Evolutionary conservation across 2,329 filamentous ascomycete species (phyloP), one percentile per base, ranked within the genome.

Genomic region (Sarocladium strictum): DNA sequence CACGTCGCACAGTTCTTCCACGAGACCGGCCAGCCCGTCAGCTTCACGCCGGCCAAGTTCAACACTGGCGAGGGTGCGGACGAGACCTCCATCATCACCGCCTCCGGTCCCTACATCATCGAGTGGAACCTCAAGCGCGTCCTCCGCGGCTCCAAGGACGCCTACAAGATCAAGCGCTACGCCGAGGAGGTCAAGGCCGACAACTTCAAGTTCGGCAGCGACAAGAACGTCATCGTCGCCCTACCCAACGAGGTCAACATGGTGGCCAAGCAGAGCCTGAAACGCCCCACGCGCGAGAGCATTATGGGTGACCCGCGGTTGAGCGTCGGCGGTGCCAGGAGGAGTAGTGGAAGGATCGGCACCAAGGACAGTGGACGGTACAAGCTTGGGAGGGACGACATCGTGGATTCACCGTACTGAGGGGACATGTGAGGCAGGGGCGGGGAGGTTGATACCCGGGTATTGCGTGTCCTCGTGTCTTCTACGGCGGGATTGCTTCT

Each of bases 1-100:
- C 94, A 99, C 68, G 90, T 97, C 26, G 94, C 94, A 0, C 94
- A 99, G 67, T 97, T 99, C 76, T 90, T 95, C 67, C 90, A 97
- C 69, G 94, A 99, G 72, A 99, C 94, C 2, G 89, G 90, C 62
- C 85, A 86, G 56, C 85, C 89, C 0, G 80, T 99, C 11, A 80
- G 85, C 1, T 99, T 99, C 71, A 97, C 93, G 0, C 84, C 89
- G 0, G 94, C 94, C 51, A 90, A 87, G 60, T 99, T 97, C 79
- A 97, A 99, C 71, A 90, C 90, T 0, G 91, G 92, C 27, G 80
- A 89, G 59, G 87, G 90, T 49, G 75, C 81, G 12, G 78, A 85
- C 37, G 94, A 99, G 72, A 96, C 92, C 0, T 95, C 90, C 54
- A 97, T 99, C 72, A 93, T 99, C 68, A 96, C 92, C 0, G 92